phyloP scores from a whole-genome alignment of 306 rosid genomes.

The Glycine latifolia region DNA sequence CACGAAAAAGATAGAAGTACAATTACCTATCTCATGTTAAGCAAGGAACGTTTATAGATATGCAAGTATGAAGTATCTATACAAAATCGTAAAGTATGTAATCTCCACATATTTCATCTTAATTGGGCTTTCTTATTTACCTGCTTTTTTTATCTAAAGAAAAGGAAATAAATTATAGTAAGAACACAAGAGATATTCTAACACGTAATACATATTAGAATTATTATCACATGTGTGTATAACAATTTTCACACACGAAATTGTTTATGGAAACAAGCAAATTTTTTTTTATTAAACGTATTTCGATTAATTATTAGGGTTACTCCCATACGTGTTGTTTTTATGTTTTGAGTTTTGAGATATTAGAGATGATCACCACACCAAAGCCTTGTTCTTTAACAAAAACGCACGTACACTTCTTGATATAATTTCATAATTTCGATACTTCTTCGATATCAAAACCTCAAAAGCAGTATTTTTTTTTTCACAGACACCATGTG shows the following conservation, averaged over 20 bases:
- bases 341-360: too few relatives aligned
- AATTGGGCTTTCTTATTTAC: too few relatives aligned
- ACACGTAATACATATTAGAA: too few relatives aligned
- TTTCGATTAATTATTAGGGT: too few relatives aligned
- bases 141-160: too few relatives aligned
- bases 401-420: not conserved
- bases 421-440: not conserved
- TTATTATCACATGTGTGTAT: too few relatives aligned
- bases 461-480: not conserved
- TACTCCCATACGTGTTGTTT: too few relatives aligned
- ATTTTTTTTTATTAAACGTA: too few relatives aligned
- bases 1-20: constrained; percentile 44
- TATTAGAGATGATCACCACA: not conserved
- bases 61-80: not conserved
- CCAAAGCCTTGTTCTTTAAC: not conserved
- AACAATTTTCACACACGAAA: too few relatives aligned
- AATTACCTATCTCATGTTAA: constrained; percentile 7
- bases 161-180: too few relatives aligned
- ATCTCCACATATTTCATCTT: not conserved
- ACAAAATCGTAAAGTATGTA: not conserved
- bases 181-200: too few relatives aligned
- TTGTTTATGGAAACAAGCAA: too few relatives aligned
- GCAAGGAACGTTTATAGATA: not conserved
- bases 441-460: not conserved
- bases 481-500: not conserved